Base-by-base conservation (phyloP, 225 moss, liverwort and hornwort genomes). In the Pseudisothecium myosuroides region DNA sequence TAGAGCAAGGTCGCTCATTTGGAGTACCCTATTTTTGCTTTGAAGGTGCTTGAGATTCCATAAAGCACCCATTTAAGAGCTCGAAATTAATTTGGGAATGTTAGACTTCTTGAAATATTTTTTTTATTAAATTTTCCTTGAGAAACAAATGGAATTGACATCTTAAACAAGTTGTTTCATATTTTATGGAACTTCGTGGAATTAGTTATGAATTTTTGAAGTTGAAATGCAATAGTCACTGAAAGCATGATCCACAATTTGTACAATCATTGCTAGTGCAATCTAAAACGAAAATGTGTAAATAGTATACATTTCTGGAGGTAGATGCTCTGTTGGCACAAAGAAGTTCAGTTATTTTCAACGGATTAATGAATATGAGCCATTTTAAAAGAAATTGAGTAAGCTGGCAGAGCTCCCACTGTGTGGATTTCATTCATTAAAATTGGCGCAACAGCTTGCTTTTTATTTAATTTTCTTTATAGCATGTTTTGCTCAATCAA, bases 271-370 rank as follows among this genome's bases (percentile, higher is more conserved):
- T 18, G 2, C 6, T 18, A 11, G 31, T 49, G 11, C 19, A 49
- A 6, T 12, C 0, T 28, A 16, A 16, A 47, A 19, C 1, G 0
- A 49, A 49, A 31, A 18, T 29, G 4, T 19, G 19, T 0, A 31
- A 49, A 32, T 18, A 75, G 4, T 31, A 0, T 31, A 49, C 12
- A 49, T 19, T 49, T 32, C 0, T 11, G 2, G 29, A 47, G 0
- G 7, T 31, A 10, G 11, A 49, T 8, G 8, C 32, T 75, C 20
- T 28, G 14, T 31, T 63, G 31, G 28, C 63, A 4, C 81, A 45
- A 32, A 43, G 32, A 81, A 81, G 62, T n/a, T n/a, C n/a, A n/a
- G n/a, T 45, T 61, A 45, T 78, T 56, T 22, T 24, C 55, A 36
- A 37, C 56, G 56, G 37, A 36, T 36, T 55, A 78, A 37, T 78